Percentiles rank a stretch among this genome's conserved stretches.
Conservation (phyloP, 441 rosid species). For the Syzygium syzygioides region DNA sequence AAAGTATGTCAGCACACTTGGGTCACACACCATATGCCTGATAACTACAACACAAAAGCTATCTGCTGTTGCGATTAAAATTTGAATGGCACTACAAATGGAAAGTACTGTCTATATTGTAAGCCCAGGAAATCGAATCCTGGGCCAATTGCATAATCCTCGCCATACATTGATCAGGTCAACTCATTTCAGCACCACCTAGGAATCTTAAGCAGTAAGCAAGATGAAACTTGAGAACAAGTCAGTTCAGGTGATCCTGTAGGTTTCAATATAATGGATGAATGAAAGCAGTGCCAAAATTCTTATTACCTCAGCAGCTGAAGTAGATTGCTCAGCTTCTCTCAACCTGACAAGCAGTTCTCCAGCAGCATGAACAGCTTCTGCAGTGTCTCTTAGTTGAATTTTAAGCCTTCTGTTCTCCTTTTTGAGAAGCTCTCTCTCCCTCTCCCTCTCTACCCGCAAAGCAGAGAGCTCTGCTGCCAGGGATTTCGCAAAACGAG, state of each 20-base stretch:
- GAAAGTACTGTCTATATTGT: neutral
- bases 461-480: conserved; percentile 68
- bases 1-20: neutral
- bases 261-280: neutral
- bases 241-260: neutral
- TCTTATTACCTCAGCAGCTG: conserved; percentile 62
- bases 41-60: neutral
- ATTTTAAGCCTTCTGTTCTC: conserved; percentile 71
- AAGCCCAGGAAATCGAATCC: neutral
- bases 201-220: neutral
- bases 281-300: neutral
- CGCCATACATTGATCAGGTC: neutral
- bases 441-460: conserved; percentile 73
- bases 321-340: conserved; percentile 83
- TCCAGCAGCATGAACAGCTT: conserved; percentile 98
- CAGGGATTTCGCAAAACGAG: conserved; percentile 70
- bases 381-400: conserved; percentile 90
- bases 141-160: neutral
- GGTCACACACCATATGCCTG: neutral
- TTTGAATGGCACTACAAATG: neutral
- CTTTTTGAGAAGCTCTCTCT: conserved; percentile 58
- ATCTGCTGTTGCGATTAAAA: neutral
- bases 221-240: neutral
- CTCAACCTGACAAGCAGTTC: conserved; percentile 84
- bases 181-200: neutral